Percentiles rank a stretch among this genome's conserved stretches.
phyloP scores from a whole-genome alignment of 306 rosid genomes.

The Glycine soja region DNA sequence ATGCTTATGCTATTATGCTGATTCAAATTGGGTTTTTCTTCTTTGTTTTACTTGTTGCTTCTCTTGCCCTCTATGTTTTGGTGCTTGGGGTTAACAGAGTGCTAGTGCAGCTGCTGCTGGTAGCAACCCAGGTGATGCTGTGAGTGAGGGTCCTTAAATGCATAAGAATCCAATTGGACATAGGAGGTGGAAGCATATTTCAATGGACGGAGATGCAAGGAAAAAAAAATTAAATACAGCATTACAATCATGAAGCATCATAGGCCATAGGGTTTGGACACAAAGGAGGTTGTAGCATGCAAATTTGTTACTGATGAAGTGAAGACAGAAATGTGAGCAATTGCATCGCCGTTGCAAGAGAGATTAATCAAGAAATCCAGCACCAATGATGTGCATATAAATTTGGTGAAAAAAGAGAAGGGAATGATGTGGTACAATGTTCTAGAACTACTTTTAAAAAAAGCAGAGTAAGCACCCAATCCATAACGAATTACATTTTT shows the following conservation, averaged over 20 bases:
- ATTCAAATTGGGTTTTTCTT: not conserved
- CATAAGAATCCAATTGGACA: no score
- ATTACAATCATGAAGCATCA: no score
- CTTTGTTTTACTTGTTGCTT: not conserved
- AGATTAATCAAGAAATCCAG: conserved; percentile 10
- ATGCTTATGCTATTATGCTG: not conserved
- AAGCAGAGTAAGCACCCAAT: not conserved
- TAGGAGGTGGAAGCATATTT: not conserved
- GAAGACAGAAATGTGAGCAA: not conserved
- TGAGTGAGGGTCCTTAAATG: no score
- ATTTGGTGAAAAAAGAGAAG: not conserved
- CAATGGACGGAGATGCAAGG: not conserved
- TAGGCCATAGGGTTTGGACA: no score
- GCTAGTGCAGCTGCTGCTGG: not conserved
- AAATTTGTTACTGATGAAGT: not conserved
- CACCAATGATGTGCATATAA: not conserved
- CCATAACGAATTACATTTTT: not conserved
- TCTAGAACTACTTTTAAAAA: not conserved
- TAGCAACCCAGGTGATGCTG: not conserved
- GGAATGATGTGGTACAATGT: not conserved
- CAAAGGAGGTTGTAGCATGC: not conserved
- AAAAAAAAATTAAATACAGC: not conserved
- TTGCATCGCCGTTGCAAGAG: not conserved
- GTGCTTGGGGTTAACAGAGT: not conserved
- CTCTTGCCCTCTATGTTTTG: not conserved